Conservation (phyloP, 2,329 filamentous ascomycete genomes). For the Chaetomium olivaceum region DNA sequence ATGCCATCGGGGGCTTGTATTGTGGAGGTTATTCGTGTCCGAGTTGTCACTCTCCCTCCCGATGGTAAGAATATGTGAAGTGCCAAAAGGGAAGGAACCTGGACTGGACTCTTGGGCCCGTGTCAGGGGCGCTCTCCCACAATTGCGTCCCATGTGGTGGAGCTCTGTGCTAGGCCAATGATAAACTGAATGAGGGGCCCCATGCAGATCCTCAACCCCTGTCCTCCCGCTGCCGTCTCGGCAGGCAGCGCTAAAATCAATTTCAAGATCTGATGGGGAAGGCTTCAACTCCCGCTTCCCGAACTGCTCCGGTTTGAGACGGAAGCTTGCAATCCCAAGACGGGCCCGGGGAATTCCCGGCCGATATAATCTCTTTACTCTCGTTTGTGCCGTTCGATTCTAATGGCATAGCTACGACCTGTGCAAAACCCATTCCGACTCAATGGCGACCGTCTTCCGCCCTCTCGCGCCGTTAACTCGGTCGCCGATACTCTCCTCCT, state of each 20-base stretch:
- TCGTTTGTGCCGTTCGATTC: too few relatives aligned
- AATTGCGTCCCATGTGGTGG: slow-evolving; percentile 7
- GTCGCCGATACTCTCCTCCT: slow-evolving; percentile 20
- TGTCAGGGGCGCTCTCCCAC: slow-evolving; percentile 14
- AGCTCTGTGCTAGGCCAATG: slow-evolving; percentile 22
- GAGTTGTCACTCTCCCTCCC: background rate
- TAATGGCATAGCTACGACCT: background rate
- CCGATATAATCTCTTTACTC: background rate
- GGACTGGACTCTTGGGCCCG: background rate
- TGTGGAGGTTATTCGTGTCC: slow-evolving; percentile 2
- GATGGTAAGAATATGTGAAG: background rate
- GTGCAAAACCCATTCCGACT: background rate
- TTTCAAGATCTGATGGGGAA: background rate
- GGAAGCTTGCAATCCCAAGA: background rate
- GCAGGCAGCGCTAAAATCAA: slow-evolving; percentile 24
- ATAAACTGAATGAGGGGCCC: slow-evolving; percentile 16
- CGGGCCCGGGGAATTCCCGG: background rate
- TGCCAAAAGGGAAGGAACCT: slow-evolving; percentile 4
- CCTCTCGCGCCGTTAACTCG: slow-evolving; percentile 24
- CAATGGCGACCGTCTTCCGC: slow-evolving; percentile 28
- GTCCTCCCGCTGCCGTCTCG: slow-evolving; percentile 16
- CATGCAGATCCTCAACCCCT: slow-evolving; percentile 16
- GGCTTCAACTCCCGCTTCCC: background rate
- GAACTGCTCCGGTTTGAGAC: background rate
- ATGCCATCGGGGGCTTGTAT: slow-evolving; percentile 28